Conservation (phyloP, 805 yeast species). For the Wickerhamiella brachini region DNA sequence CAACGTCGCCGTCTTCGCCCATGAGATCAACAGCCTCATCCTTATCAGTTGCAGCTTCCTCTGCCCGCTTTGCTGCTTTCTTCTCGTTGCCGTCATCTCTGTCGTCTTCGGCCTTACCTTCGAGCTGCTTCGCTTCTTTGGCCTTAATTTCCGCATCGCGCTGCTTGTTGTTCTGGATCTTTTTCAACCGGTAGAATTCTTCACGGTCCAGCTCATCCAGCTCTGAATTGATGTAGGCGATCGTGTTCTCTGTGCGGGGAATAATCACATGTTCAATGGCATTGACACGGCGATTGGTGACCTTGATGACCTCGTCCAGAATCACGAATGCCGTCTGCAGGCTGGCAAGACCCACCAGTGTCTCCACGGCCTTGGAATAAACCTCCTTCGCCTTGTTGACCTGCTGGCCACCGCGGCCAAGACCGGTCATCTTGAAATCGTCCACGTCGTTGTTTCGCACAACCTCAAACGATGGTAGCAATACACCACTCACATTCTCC, state of each 20-base stretch:
- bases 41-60: conserved; percentile 2
- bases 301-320: conserved; percentile 93
- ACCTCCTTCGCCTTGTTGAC: conserved; percentile 88
- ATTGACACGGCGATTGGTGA: conserved; percentile 94
- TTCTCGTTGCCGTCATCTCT: background rate
- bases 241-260: conserved; percentile 95
- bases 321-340: conserved; percentile 94
- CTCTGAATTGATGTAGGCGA: conserved; percentile 81
- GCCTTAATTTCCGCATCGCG: conserved; percentile 31
- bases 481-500: conserved; percentile 93
- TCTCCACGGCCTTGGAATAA: conserved; percentile 92
- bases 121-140: conserved; percentile 9
- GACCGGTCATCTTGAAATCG: conserved; percentile 91
- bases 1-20: conserved; percentile 15
- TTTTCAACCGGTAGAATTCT: conserved; percentile 91
- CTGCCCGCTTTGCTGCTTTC: background rate
- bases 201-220: conserved; percentile 96
- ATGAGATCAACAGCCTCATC: background rate
- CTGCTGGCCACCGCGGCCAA: conserved; percentile 98
- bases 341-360: conserved; percentile 88
- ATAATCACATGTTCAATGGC: conserved; percentile 97
- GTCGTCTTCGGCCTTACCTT: conserved; percentile 5
- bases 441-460: conserved; percentile 72
- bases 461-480: conserved; percentile 82
- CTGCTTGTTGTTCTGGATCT: conserved; percentile 91